Percentiles rank a stretch among this genome's conserved stretches.
phyloP scores from a whole-genome alignment of 176 grass and related monocot genomes.

The Carex littledalei region DNA sequence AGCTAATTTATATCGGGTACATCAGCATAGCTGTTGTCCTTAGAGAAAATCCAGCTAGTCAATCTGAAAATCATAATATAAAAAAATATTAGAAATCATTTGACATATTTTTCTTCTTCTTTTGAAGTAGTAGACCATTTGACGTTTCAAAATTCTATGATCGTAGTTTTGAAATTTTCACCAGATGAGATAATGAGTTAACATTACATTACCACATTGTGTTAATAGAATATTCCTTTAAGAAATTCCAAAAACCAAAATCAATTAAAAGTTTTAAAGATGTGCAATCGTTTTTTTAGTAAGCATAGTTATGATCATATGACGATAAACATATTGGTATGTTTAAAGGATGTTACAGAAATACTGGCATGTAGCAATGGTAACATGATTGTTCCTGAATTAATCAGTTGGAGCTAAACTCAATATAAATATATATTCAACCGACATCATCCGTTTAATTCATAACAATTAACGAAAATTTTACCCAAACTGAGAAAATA shows the following conservation, averaged over 20 bases:
- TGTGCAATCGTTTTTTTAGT: background rate
- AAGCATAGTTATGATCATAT: background rate
- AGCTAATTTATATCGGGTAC: slow-evolving; percentile 23
- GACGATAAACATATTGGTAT: background rate
- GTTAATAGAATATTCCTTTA: background rate
- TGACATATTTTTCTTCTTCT: background rate
- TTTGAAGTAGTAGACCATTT: background rate
- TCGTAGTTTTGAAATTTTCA: background rate
- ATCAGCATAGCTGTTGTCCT: background rate
- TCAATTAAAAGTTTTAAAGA: background rate
- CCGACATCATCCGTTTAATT: background rate
- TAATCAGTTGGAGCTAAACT: background rate
- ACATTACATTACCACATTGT: background rate
- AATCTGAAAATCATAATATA: slow-evolving; percentile 7
- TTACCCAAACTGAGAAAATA: background rate
- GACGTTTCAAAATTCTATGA: background rate
- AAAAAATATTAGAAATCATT: background rate
- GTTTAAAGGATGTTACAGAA: background rate
- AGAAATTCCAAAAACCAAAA: background rate
- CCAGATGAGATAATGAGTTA: background rate
- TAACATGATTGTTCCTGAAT: background rate
- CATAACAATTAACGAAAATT: background rate
- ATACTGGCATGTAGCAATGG: background rate
- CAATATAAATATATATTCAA: background rate
- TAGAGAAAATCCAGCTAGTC: background rate